A percentile compares a stretch with the other conserved stretches of the same genome.
Evolutionary conservation across 305 asterid species (phyloP).

Genomic region (Fraxinus nigra): DNA sequence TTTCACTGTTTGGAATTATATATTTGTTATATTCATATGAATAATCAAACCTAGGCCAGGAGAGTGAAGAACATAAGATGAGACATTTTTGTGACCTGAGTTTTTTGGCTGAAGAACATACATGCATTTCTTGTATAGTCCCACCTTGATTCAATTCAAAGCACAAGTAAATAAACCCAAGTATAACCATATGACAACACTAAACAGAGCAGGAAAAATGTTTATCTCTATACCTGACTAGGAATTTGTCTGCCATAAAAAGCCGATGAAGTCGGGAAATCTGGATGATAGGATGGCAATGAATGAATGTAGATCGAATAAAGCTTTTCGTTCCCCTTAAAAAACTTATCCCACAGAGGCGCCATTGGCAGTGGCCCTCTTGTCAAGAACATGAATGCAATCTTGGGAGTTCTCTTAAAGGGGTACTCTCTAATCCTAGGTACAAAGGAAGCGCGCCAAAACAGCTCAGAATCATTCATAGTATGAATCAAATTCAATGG

Average conservation of each 20-base stretch:
- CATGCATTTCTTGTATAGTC: background rate
- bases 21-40: background rate
- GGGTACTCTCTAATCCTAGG: constrained; percentile 72
- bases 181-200: background rate
- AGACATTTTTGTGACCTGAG: background rate
- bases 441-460: constrained; percentile 72
- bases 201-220: background rate
- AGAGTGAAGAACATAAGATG: background rate
- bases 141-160: background rate
- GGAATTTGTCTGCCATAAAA: constrained; percentile 82
- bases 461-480: constrained; percentile 75
- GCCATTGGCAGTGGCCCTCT: constrained; percentile 87
- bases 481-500: constrained; percentile 63
- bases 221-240: constrained; percentile 59
- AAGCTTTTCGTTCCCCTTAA: constrained; percentile 63
- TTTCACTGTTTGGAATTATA: background rate
- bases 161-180: background rate
- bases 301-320: constrained; percentile 80
- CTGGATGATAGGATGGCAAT: constrained; percentile 64
- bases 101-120: background rate
- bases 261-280: constrained; percentile 53
- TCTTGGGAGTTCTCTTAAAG: constrained; percentile 67
- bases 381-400: constrained; percentile 93
- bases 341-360: constrained; percentile 89
- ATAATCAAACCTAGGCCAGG: background rate